These are phyloP conservation scores for Agaricus bisporus DNA, from an alignment of 768 basidiomycete species.

Conservation along the genomic window DNA sequence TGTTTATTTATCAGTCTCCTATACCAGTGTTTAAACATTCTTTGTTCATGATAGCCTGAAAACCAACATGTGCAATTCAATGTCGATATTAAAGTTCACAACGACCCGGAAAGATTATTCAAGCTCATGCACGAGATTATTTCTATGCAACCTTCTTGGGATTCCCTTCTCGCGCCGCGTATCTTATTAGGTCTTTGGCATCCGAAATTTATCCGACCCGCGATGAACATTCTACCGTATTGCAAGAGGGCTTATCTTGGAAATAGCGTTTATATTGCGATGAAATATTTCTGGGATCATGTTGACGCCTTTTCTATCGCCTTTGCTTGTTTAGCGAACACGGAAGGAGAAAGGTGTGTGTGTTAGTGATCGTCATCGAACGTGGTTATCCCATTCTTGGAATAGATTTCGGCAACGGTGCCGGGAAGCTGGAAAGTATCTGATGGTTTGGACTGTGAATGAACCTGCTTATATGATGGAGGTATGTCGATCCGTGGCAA, in stretches of 20 bases:
- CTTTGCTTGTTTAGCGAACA: slow-evolving; percentile 63
- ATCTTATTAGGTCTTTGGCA: slow-evolving; percentile 87
- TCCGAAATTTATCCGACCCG: slow-evolving; percentile 78
- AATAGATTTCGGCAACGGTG: slow-evolving; percentile 66
- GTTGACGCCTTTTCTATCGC: slow-evolving; percentile 84
- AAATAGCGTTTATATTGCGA: slow-evolving; percentile 59
- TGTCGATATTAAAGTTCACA: slow-evolving; percentile 92
- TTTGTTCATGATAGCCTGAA: slow-evolving; percentile 43
- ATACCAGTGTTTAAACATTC: neutral
- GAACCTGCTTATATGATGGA: slow-evolving; percentile 85
- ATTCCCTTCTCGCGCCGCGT: slow-evolving; percentile 70
- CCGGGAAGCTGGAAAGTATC: slow-evolving; percentile 67
- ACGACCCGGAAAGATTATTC: slow-evolving; percentile 83
- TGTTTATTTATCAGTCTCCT: no score
- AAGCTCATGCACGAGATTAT: slow-evolving; percentile 67
- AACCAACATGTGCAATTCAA: slow-evolving; percentile 74
- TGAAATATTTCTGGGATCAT: slow-evolving; percentile 84
- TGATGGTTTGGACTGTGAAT: slow-evolving; percentile 98
- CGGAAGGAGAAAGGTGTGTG: slow-evolving; percentile 63
- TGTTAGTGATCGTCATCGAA: neutral
- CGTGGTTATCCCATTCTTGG: neutral
- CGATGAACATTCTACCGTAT: slow-evolving; percentile 71
- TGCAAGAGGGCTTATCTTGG: slow-evolving; percentile 86
- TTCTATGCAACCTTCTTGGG: slow-evolving; percentile 60
- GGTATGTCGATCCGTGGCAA: slow-evolving; percentile 32